Percentiles rank a stretch among this genome's conserved stretches.
These are phyloP conservation scores for Cymbopogon citratus DNA, from an alignment of 176 grass and related monocot genomes.

Conservation along the genomic window DNA sequence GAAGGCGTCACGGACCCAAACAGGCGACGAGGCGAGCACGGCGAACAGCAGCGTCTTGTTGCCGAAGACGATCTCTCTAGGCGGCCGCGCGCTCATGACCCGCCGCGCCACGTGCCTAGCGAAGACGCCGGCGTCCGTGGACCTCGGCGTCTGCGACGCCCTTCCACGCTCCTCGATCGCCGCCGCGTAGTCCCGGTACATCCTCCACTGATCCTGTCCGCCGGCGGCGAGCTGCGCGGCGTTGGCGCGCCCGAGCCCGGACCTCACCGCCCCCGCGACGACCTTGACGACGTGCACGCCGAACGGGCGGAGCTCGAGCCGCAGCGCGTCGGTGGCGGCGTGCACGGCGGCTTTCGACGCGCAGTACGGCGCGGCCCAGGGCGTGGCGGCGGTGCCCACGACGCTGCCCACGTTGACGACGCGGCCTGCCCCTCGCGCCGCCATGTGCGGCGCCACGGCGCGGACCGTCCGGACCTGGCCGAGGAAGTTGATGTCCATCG, in stretches of 20 bases:
- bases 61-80: constrained; percentile 34
- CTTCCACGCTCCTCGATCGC: constrained; percentile 34
- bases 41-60: constrained; percentile 39
- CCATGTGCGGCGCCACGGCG: constrained; percentile 47
- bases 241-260: constrained; percentile 35
- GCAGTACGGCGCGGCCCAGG: constrained; percentile 50
- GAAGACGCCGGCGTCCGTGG: constrained; percentile 1
- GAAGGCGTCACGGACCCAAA: constrained; percentile 30
- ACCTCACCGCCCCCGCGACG: constrained; percentile 38
- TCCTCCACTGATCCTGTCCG: background rate
- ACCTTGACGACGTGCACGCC: constrained; percentile 60
- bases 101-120: constrained; percentile 15
- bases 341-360: constrained; percentile 59
- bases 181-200: constrained; percentile 22
- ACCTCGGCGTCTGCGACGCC: constrained; percentile 22
- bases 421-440: background rate
- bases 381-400: constrained; percentile 36
- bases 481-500: constrained; percentile 51
- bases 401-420: constrained; percentile 64
- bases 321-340: constrained; percentile 53
- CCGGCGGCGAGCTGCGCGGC: background rate
- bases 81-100: constrained; percentile 31
- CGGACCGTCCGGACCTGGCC: constrained; percentile 40
- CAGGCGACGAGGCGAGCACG: constrained; percentile 12
- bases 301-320: constrained; percentile 45